Percentiles rank a stretch among this genome's conserved stretches.
Conservation (phyloP, 169 alveolate species). For the Plasmodium cynomolgi region DNA sequence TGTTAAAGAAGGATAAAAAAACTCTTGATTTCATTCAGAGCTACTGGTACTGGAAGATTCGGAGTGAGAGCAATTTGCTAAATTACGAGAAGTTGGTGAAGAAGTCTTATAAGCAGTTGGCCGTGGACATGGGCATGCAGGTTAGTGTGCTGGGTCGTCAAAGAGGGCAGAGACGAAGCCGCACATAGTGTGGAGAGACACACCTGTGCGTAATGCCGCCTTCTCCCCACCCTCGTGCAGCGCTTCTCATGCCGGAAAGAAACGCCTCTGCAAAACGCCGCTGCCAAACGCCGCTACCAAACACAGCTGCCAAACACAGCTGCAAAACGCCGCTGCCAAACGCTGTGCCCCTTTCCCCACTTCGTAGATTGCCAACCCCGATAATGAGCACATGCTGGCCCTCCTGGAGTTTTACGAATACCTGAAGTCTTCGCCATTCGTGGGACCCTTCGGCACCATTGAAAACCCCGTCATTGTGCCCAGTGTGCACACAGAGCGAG, state of each 20-base stretch:
- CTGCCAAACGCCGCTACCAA: not conserved
- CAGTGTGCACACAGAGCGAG: conserved; percentile 87
- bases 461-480: conserved; percentile 92
- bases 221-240: not conserved
- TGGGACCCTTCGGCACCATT: conserved; percentile 92
- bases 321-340: not conserved
- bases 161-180: not conserved
- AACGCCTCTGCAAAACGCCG: too few relatives aligned
- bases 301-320: not conserved
- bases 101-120: conserved; percentile 89
- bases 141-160: not conserved
- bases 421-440: conserved; percentile 89
- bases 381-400: conserved; percentile 90
- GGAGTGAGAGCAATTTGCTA: conserved; percentile 88
- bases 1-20: conserved; percentile 86
- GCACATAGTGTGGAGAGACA: not conserved
- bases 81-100: conserved; percentile 85
- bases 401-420: conserved; percentile 91
- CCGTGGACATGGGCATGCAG: conserved; percentile 90
- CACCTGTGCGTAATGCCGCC: not conserved
- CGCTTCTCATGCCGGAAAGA: not conserved
- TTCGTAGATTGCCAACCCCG: conserved; percentile 82
- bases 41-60: conserved; percentile 90
- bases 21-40: conserved; percentile 87
- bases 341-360: not conserved